phyloP scores from a whole-genome alignment of 1,139 yeast species.

The Lodderomyces elongisporus region DNA sequence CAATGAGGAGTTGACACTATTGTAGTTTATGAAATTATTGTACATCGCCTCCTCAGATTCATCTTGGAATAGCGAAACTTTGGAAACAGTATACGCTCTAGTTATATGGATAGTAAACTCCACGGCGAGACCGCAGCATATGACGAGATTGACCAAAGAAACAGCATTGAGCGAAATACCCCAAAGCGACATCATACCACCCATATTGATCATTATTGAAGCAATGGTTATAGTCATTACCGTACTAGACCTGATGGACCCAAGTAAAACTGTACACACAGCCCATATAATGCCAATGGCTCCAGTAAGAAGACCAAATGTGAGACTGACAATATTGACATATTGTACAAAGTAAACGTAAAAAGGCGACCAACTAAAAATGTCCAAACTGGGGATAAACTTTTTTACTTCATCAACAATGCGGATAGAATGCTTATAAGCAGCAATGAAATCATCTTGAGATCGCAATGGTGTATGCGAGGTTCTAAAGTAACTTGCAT shows the following conservation, averaged over 20 bases:
- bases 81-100: conserved; percentile 54
- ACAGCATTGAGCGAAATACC: conserved; percentile 82
- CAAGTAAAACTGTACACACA: conserved; percentile 56
- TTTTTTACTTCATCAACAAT: conserved; percentile 54
- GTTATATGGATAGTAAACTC: conserved; percentile 90
- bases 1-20: conserved; percentile 3
- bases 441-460: conserved; percentile 77
- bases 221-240: conserved; percentile 55
- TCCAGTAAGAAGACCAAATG: conserved; percentile 49
- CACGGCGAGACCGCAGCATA: conserved; percentile 88
- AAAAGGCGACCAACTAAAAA: conserved; percentile 89
- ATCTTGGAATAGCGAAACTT: conserved; percentile 13
- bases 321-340: conserved; percentile 51
- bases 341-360: conserved; percentile 92
- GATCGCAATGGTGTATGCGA: conserved; percentile 79
- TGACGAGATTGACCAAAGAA: conserved; percentile 78
- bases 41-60: conserved; percentile 13
- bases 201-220: conserved; percentile 65
- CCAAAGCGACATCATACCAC: conserved; percentile 76
- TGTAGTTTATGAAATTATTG: conserved; percentile 13
- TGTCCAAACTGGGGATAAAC: conserved; percentile 37
- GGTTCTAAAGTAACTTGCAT: conserved; percentile 68
- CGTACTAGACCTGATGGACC: conserved; percentile 58
- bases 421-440: conserved; percentile 70
- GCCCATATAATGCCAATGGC: conserved; percentile 56